These are phyloP conservation scores for Schizophyllum commune DNA, from an alignment of 1,284 basidiomycete genomes.

Conservation along the genomic window DNA sequence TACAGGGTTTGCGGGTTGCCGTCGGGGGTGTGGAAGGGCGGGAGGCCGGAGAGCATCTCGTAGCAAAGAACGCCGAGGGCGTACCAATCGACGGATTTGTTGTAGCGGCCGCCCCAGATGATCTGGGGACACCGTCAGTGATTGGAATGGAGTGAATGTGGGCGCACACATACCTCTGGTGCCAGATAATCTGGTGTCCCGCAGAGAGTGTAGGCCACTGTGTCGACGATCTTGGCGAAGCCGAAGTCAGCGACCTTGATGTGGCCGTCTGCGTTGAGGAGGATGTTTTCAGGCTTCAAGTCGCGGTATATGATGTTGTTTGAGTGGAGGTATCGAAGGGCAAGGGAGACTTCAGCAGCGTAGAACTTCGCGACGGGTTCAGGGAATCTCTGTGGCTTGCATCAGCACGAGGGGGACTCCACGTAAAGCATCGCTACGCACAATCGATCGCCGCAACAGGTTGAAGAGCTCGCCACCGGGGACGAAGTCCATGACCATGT, in stretches of 20 bases:
- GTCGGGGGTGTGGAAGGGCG: constrained; percentile 67
- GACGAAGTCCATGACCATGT: constrained; percentile 99
- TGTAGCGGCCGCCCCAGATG: background rate
- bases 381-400: constrained; percentile 73
- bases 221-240: constrained; percentile 88
- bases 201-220: constrained; percentile 95
- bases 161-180: constrained; percentile 55
- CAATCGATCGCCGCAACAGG: constrained; percentile 82
- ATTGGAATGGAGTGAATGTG: constrained; percentile 1
- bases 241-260: constrained; percentile 99
- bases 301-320: constrained; percentile 96
- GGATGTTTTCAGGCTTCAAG: constrained; percentile 95
- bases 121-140: background rate
- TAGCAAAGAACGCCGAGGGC: constrained; percentile 95
- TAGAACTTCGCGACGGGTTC: constrained; percentile 99
- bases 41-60: constrained; percentile 91
- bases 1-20: constrained; percentile 62
- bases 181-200: constrained; percentile 97
- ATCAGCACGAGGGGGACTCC: constrained; percentile 4
- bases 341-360: constrained; percentile 93
- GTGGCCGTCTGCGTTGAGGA: constrained; percentile 90
- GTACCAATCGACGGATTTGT: constrained; percentile 90
- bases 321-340: constrained; percentile 87
- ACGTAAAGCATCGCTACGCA: constrained; percentile 28
- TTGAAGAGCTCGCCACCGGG: constrained; percentile 96